Evolutionary conservation across 192 early-diverging fungal species (phyloP).

Genomic region (Jimgerdemannia lactiflua): DNA sequence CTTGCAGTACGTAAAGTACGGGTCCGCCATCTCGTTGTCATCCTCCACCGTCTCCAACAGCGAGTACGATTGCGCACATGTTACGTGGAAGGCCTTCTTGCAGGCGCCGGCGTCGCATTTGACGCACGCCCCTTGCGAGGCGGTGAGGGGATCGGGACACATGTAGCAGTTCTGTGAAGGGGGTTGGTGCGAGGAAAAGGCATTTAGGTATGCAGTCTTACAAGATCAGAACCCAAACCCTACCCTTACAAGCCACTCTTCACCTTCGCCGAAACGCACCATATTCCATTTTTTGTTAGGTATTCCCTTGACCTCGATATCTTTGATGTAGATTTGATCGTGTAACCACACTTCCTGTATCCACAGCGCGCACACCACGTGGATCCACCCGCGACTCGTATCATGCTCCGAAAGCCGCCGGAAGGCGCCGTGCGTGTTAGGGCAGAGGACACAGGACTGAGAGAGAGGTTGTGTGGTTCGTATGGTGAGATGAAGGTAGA

Average conservation of each 20-base stretch:
- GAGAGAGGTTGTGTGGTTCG: background rate
- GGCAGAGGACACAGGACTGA: conserved; percentile 22
- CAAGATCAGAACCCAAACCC: background rate
- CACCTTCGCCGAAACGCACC: conserved; percentile 18
- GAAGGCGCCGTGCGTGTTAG: conserved; percentile 19
- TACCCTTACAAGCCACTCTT: too few relatives aligned
- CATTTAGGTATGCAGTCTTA: background rate
- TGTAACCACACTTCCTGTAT: conserved; percentile 43
- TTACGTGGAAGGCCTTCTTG: conserved; percentile 44
- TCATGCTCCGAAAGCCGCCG: conserved; percentile 20
- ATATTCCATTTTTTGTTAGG: conserved; percentile 45
- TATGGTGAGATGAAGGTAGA: background rate
- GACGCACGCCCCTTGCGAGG: conserved; percentile 38
- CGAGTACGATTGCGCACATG: conserved; percentile 41
- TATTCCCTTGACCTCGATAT: conserved; percentile 35
- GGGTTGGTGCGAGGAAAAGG: background rate
- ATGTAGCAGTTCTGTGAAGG: conserved; percentile 35
- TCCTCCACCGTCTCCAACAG: conserved; percentile 44
- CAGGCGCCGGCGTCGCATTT: conserved; percentile 48
- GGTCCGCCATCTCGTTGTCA: conserved; percentile 40
- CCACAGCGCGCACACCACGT: conserved; percentile 49
- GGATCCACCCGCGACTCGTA: conserved; percentile 36
- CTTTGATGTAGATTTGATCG: conserved; percentile 30
- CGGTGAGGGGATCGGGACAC: conserved; percentile 33
- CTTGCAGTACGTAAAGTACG: conserved; percentile 48